A percentile compares a stretch with the other conserved stretches of the same genome.
Evolutionary conservation across 257 asterid species (phyloP).

Genomic region (Lantana camara): DNA sequence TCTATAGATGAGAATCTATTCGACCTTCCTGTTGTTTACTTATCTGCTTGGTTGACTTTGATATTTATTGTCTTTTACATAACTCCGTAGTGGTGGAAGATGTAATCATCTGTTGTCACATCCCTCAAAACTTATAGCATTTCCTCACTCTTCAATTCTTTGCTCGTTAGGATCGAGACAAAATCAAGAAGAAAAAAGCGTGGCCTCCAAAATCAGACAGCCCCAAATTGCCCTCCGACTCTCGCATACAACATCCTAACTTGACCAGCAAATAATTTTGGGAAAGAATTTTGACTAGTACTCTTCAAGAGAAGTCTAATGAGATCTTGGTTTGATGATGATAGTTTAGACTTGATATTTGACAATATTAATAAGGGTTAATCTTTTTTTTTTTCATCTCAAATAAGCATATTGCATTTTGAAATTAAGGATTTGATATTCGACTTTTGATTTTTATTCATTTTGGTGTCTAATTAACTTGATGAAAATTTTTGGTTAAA

Average conservation of each 20-base stretch:
- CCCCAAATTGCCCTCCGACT: conserved; percentile 29
- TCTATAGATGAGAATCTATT: conserved; percentile 5
- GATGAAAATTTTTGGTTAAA: too few relatives aligned
- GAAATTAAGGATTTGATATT: too few relatives aligned
- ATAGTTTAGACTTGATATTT: too few relatives aligned
- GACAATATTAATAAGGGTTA: too few relatives aligned
- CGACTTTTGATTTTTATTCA: too few relatives aligned
- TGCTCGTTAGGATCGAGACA: conserved; percentile 58
- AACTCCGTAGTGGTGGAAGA: too few relatives aligned
- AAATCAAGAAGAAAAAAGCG: conserved; percentile 58
- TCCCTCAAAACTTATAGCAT: not conserved
- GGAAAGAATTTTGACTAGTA: too few relatives aligned
- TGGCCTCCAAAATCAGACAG: conserved; percentile 43
- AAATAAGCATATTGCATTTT: too few relatives aligned
- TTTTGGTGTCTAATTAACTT: too few relatives aligned
- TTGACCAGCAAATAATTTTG: conserved; percentile 31
- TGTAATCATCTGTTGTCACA: not conserved
- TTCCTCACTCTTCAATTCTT: not conserved
- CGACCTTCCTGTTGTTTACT: not conserved
- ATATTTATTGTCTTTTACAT: not conserved
- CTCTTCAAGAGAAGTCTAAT: too few relatives aligned
- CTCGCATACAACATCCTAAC: conserved; percentile 38
- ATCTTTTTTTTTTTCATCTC: too few relatives aligned
- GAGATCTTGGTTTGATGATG: too few relatives aligned
- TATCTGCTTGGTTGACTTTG: not conserved